These are phyloP conservation scores for Trypanosoma avium DNA, from an alignment of 208 protist genomes.

Conservation along the genomic window DNA sequence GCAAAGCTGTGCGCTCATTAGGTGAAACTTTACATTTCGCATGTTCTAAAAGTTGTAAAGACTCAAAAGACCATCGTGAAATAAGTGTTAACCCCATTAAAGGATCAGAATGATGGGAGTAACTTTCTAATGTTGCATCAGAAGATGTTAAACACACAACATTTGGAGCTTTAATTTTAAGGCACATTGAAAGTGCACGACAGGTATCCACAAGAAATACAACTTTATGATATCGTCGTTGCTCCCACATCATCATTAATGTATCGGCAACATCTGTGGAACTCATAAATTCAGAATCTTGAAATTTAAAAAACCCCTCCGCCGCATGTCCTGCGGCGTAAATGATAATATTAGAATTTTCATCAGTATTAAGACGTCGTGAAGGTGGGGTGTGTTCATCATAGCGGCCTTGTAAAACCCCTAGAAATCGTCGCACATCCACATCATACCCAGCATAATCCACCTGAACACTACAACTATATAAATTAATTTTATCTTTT, in stretches of 20 bases:
- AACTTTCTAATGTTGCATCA: constrained; percentile 55
- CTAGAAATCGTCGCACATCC: constrained; percentile 94
- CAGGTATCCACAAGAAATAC: constrained; percentile 97
- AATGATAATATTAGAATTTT: constrained; percentile 96
- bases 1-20: constrained; percentile 31
- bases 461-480: constrained; percentile 93
- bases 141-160: constrained; percentile 76
- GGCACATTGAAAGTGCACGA: constrained; percentile 92
- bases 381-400: constrained; percentile 87
- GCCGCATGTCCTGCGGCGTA: constrained; percentile 97
- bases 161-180: constrained; percentile 79
- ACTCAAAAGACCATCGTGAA: constrained; percentile 92
- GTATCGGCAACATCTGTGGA: constrained; percentile 91
- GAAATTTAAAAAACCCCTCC: constrained; percentile 97
- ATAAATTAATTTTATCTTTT: constrained; percentile 61
- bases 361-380: constrained; percentile 93
- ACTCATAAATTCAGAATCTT: constrained; percentile 93
- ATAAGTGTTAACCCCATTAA: constrained; percentile 81
- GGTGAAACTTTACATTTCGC: constrained; percentile 46
- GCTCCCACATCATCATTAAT: constrained; percentile 95
- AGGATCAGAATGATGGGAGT: constrained; percentile 71
- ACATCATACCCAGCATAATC: constrained; percentile 98
- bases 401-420: constrained; percentile 94
- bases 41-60: constrained; percentile 60
- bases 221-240: constrained; percentile 91